Evolutionary conservation across 805 yeast genomes (phyloP), one percentile per base, ranked within the genome.

Genomic region (Schwanniomyces yamadae): DNA sequence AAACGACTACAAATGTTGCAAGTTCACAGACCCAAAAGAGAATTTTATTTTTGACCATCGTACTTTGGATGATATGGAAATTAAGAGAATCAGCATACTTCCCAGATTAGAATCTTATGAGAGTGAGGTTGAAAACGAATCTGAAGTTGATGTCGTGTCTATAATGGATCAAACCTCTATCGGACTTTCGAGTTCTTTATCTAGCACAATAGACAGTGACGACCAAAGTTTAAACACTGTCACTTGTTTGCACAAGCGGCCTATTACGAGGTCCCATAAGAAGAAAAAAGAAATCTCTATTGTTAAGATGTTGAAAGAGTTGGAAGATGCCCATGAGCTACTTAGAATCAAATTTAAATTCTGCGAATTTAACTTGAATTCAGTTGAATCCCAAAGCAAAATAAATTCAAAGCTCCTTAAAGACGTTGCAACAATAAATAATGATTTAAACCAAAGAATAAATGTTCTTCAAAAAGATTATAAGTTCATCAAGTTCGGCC

Each of bases 61-160:
- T n/a, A n/a, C n/a, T n/a, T n/a, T n/a, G n/a, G n/a, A 28, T 18
- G 11, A 28, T 18, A n/a, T 18, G 16, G 19, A n/a, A 9, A 18
- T 28, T 5, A 18, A n/a, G n/a, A 11, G 16, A 19, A 28, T 15
- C 19, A 28, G 17, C 7, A 28, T 19, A 18, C 10, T 21, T 21
- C n/a, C 31, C 11, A 19, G 11, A n/a, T n/a, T 28, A 8, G 17
- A 19, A 5, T 18, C 23, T 4, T 16, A 9, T 27, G 15, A 10
- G 11, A 22, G 34, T 13, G 39, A 28, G 11, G 26, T 33, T 17
- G 36, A 33, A 6, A 37, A 40, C 18, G 30, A 36, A 18, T 44
- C 40, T 14, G 36, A 25, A 18, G 48, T 41, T 22, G 48, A 44
- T 4, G 34, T 40, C 7, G 39, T 41, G 4, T 31, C 49, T 19